These are phyloP conservation scores for Auricularia sp. DNA, from an alignment of 768 basidiomycete genomes.

Conservation along the genomic window DNA sequence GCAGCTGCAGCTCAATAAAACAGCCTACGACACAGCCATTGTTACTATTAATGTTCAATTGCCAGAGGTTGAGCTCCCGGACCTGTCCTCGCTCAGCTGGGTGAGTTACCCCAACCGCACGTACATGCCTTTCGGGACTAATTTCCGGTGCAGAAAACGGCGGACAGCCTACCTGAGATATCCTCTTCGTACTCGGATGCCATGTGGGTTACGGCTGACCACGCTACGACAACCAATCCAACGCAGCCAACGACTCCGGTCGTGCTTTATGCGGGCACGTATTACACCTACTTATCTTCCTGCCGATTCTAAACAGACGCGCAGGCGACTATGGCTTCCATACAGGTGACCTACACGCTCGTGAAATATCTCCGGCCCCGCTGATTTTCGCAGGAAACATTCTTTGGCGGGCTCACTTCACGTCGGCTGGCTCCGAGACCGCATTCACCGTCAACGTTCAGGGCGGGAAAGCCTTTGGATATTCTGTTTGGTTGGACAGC, in stretches of 20 bases:
- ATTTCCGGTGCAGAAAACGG: slow-evolving; percentile 38
- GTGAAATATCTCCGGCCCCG: too few species aligned
- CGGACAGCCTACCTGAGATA: slow-evolving; percentile 68
- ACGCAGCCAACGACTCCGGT: slow-evolving; percentile 59
- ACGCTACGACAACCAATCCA: slow-evolving; percentile 62
- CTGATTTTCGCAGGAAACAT: not conserved
- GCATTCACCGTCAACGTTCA: slow-evolving; percentile 31
- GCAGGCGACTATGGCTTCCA: slow-evolving; percentile 29
- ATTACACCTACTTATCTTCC: too few species aligned
- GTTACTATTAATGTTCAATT: slow-evolving; percentile 15
- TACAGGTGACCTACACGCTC: not conserved
- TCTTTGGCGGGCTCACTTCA: slow-evolving; percentile 76
- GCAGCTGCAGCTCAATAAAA: slow-evolving; percentile 16
- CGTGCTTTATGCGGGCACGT: slow-evolving; percentile 34
- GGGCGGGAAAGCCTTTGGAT: slow-evolving; percentile 40
- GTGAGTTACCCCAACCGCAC: not conserved
- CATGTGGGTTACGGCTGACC: slow-evolving; percentile 55
- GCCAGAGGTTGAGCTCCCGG: slow-evolving; percentile 23
- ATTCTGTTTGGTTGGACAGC: slow-evolving; percentile 41
- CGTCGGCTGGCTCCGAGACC: slow-evolving; percentile 35
- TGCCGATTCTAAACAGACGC: slow-evolving; percentile 15
- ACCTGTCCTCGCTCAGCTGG: slow-evolving; percentile 10
- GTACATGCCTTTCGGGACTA: not conserved
- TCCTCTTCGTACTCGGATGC: slow-evolving; percentile 46
- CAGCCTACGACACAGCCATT: slow-evolving; percentile 15